These are phyloP conservation scores for Colletotrichum spinosum DNA, from an alignment of 2,329 filamentous ascomycete genomes.

Conservation along the genomic window DNA sequence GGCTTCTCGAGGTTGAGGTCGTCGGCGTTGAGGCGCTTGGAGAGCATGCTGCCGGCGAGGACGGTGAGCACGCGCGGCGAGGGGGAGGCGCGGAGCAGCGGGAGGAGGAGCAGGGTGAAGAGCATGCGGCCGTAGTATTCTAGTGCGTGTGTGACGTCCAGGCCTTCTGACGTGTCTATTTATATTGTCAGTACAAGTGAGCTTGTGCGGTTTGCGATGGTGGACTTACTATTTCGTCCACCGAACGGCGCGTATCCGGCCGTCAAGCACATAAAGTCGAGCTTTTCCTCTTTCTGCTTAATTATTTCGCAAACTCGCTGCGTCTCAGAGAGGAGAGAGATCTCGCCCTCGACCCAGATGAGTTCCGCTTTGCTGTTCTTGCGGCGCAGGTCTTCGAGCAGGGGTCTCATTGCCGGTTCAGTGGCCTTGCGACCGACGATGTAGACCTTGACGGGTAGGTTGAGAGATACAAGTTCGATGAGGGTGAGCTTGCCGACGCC, in stretches of 20 bases:
- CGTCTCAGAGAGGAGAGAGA: slow-evolving; percentile 57
- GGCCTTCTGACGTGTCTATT: slow-evolving; percentile 53
- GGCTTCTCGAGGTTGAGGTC: slow-evolving; percentile 41
- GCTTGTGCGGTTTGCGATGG: no score
- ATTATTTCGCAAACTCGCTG: slow-evolving; percentile 52
- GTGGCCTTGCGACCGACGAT: slow-evolving; percentile 55
- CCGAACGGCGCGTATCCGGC: slow-evolving; percentile 57
- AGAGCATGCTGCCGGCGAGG: slow-evolving; percentile 40
- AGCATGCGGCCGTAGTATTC: slow-evolving; percentile 58
- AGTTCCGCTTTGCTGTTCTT: slow-evolving; percentile 54
- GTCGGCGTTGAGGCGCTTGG: slow-evolving; percentile 39
- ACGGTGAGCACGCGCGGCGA: slow-evolving; percentile 43
- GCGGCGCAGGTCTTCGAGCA: slow-evolving; percentile 50
- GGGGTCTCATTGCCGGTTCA: slow-evolving; percentile 42
- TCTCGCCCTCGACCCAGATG: slow-evolving; percentile 55
- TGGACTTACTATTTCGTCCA: slow-evolving; percentile 38
- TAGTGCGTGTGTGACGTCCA: slow-evolving; percentile 54
- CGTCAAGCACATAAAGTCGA: slow-evolving; percentile 59
- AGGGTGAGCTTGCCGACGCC: slow-evolving; percentile 58
- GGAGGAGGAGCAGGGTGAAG: slow-evolving; percentile 53
- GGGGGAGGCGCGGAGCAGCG: slow-evolving; percentile 45
- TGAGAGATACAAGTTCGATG: slow-evolving; percentile 49
- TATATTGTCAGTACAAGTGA: not conserved
- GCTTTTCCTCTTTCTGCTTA: slow-evolving; percentile 48
- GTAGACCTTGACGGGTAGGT: slow-evolving; percentile 52